These are phyloP conservation scores for Cantharellus anzutake DNA, from an alignment of 768 basidiomycete genomes.

Conservation along the genomic window DNA sequence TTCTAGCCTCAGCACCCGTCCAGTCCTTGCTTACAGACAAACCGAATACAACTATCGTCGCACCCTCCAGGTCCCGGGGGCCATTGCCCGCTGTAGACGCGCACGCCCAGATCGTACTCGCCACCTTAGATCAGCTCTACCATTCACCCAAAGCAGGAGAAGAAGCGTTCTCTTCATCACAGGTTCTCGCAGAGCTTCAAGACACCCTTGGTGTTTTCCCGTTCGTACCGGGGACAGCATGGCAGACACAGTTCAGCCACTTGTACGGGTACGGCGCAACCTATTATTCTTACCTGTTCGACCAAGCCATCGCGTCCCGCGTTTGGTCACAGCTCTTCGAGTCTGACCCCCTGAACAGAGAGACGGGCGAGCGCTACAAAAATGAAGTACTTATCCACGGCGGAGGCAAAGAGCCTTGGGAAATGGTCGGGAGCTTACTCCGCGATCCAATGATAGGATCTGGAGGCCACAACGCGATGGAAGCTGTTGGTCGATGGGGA, in stretches of 20 bases:
- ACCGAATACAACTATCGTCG: constrained; percentile 2
- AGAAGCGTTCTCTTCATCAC: constrained; percentile 53
- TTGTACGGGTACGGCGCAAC: constrained; percentile 93
- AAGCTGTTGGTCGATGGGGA: constrained; percentile 75
- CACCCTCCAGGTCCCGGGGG: constrained; percentile 2
- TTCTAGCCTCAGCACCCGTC: constrained; percentile 68
- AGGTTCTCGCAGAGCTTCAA: constrained; percentile 38
- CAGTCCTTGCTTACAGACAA: constrained; percentile 43
- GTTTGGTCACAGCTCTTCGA: constrained; percentile 69
- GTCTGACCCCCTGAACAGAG: constrained; percentile 43
- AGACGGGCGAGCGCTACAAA: constrained; percentile 68
- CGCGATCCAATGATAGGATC: constrained; percentile 38
- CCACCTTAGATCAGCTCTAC: constrained; percentile 74
- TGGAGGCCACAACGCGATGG: constrained; percentile 74
- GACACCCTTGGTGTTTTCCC: constrained; percentile 63
- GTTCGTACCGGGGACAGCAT: constrained; percentile 66
- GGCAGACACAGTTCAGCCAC: constrained; percentile 93
- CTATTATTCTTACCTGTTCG: constrained; percentile 95
- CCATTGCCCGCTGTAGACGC: constrained; percentile 48
- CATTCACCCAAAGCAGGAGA: constrained; percentile 49
- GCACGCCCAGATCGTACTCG: constrained; percentile 77
- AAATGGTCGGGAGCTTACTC: constrained; percentile 63
- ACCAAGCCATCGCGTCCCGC: constrained; percentile 86
- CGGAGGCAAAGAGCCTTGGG: constrained; percentile 87
- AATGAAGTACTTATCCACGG: constrained; percentile 57